Evolutionary conservation across 345 rosid genomes (phyloP).

Genomic region (Clausena lansium): DNA sequence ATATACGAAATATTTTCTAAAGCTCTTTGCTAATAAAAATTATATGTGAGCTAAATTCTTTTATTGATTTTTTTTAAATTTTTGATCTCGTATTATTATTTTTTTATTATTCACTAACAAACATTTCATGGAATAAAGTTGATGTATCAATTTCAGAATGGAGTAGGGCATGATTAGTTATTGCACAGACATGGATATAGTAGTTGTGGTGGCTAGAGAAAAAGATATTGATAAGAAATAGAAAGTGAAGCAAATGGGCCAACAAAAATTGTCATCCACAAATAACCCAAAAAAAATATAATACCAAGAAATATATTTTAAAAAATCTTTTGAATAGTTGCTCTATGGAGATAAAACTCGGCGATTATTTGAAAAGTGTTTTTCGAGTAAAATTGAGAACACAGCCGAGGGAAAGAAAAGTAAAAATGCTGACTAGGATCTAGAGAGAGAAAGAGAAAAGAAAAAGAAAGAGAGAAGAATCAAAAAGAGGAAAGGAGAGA

Average conservation of each 20-base stretch:
- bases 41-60: neutral
- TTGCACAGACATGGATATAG: neutral
- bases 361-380: constrained; percentile 2
- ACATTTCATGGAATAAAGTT: neutral
- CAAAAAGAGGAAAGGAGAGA: constrained; percentile 21
- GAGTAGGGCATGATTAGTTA: neutral
- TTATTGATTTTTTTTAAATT: no score
- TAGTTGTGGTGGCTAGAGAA: neutral
- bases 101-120: no score
- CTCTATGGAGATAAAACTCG: neutral
- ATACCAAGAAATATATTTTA: neutral
- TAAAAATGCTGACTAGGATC: constrained; percentile 36
- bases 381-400: neutral
- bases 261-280: constrained; percentile 25
- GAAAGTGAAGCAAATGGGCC: constrained; percentile 19
- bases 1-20: no score
- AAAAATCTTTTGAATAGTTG: no score
- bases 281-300: neutral
- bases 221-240: neutral
- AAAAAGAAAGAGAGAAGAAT: neutral
- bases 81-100: no score
- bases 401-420: neutral
- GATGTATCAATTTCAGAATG: neutral
- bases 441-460: neutral
- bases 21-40: no score